These are phyloP conservation scores for Marasmius oreades DNA, from an alignment of 1,284 basidiomycete genomes.

Conservation along the genomic window DNA sequence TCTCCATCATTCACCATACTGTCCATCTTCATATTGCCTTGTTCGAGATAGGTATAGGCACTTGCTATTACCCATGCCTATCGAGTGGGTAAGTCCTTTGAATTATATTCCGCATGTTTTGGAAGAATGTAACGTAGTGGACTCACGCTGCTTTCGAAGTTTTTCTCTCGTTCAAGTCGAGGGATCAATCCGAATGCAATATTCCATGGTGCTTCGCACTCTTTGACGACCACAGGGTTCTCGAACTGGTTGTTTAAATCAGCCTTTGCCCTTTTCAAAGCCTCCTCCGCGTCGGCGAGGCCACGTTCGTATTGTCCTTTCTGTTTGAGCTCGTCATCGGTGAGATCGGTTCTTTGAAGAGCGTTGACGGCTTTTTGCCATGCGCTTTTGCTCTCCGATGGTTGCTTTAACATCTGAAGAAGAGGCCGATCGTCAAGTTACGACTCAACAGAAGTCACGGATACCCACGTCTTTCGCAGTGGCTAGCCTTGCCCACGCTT, in stretches of 20 bases:
- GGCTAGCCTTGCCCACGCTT: constrained; percentile 31
- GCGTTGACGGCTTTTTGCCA: background rate
- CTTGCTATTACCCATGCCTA: background rate
- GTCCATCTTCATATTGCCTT: background rate
- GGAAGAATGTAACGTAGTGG: background rate
- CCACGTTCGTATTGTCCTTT: background rate
- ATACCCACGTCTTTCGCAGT: constrained; percentile 23
- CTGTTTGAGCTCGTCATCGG: background rate
- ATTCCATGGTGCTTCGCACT: background rate
- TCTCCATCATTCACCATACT: background rate
- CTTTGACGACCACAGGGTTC: too few relatives aligned
- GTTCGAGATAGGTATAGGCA: background rate
- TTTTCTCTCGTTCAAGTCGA: background rate
- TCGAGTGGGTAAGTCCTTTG: background rate
- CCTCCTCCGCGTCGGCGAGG: background rate
- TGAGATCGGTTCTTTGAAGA: background rate
- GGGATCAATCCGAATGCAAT: background rate
- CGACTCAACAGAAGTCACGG: background rate
- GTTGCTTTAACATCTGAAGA: background rate
- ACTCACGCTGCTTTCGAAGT: background rate
- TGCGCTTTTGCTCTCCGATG: background rate
- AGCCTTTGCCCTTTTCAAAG: background rate
- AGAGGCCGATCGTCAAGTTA: background rate
- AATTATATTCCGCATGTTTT: too few relatives aligned
- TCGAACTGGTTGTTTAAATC: too few relatives aligned